phyloP scores from a whole-genome alignment of 441 rosid species.

The Populus tomentosa region DNA sequence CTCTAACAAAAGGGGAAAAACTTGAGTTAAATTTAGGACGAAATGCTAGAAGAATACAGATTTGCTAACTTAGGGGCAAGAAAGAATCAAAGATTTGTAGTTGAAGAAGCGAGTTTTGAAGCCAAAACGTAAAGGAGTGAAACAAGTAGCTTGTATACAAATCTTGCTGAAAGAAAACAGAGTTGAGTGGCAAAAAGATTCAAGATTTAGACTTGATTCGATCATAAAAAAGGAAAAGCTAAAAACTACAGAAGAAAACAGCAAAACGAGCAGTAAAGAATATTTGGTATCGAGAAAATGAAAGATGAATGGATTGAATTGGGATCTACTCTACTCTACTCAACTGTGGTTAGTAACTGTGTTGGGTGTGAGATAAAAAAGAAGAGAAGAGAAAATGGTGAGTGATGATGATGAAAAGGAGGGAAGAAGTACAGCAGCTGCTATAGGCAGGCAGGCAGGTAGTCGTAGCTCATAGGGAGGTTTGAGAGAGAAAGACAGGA shows the following conservation, averaged over 20 bases:
- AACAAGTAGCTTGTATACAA: neutral
- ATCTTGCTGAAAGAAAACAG: neutral
- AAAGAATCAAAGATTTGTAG: neutral
- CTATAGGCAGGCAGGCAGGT: neutral
- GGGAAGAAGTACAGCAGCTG: neutral
- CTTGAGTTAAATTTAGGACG: neutral
- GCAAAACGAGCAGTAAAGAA: conserved; percentile 1
- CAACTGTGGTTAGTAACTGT: neutral
- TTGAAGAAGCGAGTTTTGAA: neutral
- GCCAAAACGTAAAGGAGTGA: neutral
- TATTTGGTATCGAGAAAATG: conserved; percentile 5
- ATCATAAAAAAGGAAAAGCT: neutral
- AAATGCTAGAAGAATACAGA: neutral
- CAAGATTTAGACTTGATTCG: neutral
- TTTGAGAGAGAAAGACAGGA: conserved; percentile 13
- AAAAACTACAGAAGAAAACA: conserved; percentile 6
- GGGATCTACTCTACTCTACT: neutral
- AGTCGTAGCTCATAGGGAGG: conserved; percentile 6
- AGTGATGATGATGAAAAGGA: neutral
- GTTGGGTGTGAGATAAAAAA: neutral
- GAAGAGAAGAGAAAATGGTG: neutral
- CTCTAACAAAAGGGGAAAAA: neutral
- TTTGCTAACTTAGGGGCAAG: too few relatives aligned
- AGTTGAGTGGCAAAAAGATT: neutral
- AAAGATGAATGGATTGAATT: neutral